These are phyloP conservation scores for Chrysoporthe cubensis DNA, from an alignment of 2,329 filamentous ascomycete species.

Conservation along the genomic window DNA sequence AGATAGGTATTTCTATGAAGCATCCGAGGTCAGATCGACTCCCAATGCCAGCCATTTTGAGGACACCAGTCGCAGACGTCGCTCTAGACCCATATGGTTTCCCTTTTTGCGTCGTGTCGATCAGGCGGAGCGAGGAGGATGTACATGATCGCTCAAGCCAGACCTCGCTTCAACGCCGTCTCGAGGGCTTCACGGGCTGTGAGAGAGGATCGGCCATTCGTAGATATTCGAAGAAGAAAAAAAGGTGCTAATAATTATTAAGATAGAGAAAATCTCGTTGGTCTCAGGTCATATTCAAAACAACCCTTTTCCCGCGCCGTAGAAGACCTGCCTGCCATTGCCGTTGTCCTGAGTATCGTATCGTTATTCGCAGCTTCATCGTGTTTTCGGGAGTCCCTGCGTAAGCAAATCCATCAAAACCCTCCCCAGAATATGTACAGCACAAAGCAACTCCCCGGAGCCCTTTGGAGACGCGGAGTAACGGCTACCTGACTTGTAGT, in stretches of 20 bases:
- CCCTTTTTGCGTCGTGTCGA: background rate
- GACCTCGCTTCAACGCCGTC: background rate
- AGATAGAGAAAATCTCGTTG: background rate
- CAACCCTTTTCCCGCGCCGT: background rate
- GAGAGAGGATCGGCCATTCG: background rate
- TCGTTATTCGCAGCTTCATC: background rate
- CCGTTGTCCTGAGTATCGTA: background rate
- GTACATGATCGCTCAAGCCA: background rate
- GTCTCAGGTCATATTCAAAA: background rate
- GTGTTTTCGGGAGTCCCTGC: background rate
- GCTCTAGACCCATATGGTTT: background rate
- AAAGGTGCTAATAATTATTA: background rate
- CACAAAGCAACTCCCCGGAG: background rate
- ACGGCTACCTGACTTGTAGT: too few relatives aligned
- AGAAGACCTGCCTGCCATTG: background rate
- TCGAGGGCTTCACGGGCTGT: background rate
- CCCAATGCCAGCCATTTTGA: background rate
- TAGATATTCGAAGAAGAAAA: background rate
- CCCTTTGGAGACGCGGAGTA: too few relatives aligned
- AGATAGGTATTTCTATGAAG: background rate
- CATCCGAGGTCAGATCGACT: background rate
- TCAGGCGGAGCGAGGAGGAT: background rate
- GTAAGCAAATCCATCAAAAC: background rate
- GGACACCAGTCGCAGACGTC: background rate
- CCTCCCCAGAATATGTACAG: constrained; percentile 2